phyloP scores from a whole-genome alignment of 441 rosid species.

The Biscutella auriculata region DNA sequence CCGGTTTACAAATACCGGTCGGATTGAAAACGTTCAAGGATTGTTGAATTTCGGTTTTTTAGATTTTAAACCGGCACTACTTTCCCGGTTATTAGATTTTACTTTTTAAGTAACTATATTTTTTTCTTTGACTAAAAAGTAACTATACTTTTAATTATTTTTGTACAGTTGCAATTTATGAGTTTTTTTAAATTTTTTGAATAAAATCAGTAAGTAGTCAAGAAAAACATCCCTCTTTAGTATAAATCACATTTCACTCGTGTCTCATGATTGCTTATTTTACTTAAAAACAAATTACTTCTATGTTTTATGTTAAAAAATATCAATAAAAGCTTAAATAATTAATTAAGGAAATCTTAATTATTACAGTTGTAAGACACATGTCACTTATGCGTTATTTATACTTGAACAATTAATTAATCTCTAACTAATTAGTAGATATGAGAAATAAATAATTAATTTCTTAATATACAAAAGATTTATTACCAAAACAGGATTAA shows the following conservation, averaged over 20 bases:
- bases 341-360: not conserved
- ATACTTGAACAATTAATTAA: too few relatives aligned
- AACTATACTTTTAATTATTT: not conserved
- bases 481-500: not conserved
- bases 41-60: too few relatives aligned
- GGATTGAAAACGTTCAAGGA: too few relatives aligned
- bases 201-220: not conserved
- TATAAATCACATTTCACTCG: conserved; percentile 4
- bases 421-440: too few relatives aligned
- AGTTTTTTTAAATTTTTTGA: not conserved
- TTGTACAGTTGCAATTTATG: not conserved
- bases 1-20: too few relatives aligned
- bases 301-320: not conserved
- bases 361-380: not conserved
- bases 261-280: not conserved
- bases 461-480: too few relatives aligned
- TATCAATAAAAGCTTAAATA: not conserved
- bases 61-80: too few relatives aligned
- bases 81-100: too few relatives aligned
- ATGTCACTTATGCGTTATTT: not conserved
- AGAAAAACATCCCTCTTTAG: not conserved
- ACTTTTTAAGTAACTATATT: too few relatives aligned
- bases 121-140: too few relatives aligned
- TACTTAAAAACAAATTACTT: not conserved
- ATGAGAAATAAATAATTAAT: too few relatives aligned